Conservation (phyloP, 208 protist species). For the Crithidia bombi region DNA sequence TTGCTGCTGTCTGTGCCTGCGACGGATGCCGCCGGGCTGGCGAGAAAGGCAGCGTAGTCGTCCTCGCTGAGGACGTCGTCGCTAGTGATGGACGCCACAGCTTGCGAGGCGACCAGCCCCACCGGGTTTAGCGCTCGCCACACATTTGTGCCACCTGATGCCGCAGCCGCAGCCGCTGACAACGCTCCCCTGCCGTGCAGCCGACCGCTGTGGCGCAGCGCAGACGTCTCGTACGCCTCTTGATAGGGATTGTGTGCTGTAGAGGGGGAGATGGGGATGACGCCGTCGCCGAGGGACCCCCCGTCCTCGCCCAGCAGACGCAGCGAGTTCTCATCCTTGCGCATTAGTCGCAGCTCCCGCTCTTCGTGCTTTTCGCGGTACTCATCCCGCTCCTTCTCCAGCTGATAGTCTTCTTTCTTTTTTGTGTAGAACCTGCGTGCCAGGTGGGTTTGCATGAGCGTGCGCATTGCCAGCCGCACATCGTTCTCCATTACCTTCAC, state of each 20-base stretch:
- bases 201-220: background rate
- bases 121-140: slow-evolving; percentile 43
- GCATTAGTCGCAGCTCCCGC: slow-evolving; percentile 54
- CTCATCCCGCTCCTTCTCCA: slow-evolving; percentile 44
- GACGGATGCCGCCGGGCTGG: slow-evolving; percentile 18
- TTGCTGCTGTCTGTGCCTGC: background rate
- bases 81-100: background rate
- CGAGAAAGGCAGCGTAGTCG: slow-evolving; percentile 31
- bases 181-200: too few relatives aligned
- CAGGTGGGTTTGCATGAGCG: slow-evolving; percentile 73
- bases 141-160: background rate
- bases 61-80: slow-evolving; percentile 19
- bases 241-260: background rate
- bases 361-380: slow-evolving; percentile 40
- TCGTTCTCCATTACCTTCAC: slow-evolving; percentile 58
- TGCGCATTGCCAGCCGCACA: slow-evolving; percentile 73
- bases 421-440: slow-evolving; percentile 30
- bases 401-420: slow-evolving; percentile 36
- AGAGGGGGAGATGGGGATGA: slow-evolving; percentile 51
- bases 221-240: background rate
- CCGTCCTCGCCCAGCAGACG: slow-evolving; percentile 53
- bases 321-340: slow-evolving; percentile 71
- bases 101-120: slow-evolving; percentile 29
- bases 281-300: slow-evolving; percentile 58
- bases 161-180: background rate